Conservation (phyloP, 2,329 filamentous ascomycete species). For the Talaromyces rugulosus region DNA sequence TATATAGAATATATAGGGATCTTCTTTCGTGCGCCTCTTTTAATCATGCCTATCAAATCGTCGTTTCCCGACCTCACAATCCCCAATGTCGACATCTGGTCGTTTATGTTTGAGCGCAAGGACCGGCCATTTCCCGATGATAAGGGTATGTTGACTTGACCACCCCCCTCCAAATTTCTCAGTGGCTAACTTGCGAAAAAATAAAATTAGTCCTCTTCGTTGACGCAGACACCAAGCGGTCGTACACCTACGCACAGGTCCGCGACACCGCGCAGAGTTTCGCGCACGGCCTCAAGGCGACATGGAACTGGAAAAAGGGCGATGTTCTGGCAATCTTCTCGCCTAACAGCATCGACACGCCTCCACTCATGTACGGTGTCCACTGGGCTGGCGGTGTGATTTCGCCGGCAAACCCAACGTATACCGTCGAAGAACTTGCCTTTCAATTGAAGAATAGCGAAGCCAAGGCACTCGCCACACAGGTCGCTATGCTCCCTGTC, state of each 20-base stretch:
- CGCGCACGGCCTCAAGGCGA: constrained; percentile 69
- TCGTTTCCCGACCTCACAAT: constrained; percentile 62
- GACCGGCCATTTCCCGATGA: constrained; percentile 64
- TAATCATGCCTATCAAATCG: constrained; percentile 66
- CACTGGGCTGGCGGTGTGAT: constrained; percentile 79
- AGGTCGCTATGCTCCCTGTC: constrained; percentile 60
- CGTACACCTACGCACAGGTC: constrained; percentile 68
- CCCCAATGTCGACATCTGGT: constrained; percentile 73
- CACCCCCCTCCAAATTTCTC: neutral
- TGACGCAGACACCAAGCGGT: constrained; percentile 65
- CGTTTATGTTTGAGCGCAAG: constrained; percentile 68
- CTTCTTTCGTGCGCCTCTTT: neutral
- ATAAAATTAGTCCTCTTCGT: constrained; percentile 64
- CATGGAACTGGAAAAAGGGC: constrained; percentile 74
- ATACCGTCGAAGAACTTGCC: constrained; percentile 76
- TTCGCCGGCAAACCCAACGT: constrained; percentile 84
- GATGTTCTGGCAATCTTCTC: constrained; percentile 80
- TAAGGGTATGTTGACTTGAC: constrained; percentile 54
- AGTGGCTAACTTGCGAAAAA: neutral
- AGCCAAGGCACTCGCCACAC: constrained; percentile 72
- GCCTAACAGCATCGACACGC: constrained; percentile 81
- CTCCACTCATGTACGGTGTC: constrained; percentile 69
- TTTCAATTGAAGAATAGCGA: constrained; percentile 77
- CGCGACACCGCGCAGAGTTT: constrained; percentile 67
- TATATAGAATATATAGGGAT: neutral